phyloP scores from a whole-genome alignment of 148 eudicot genomes.

The Fallopia convolvulus region DNA sequence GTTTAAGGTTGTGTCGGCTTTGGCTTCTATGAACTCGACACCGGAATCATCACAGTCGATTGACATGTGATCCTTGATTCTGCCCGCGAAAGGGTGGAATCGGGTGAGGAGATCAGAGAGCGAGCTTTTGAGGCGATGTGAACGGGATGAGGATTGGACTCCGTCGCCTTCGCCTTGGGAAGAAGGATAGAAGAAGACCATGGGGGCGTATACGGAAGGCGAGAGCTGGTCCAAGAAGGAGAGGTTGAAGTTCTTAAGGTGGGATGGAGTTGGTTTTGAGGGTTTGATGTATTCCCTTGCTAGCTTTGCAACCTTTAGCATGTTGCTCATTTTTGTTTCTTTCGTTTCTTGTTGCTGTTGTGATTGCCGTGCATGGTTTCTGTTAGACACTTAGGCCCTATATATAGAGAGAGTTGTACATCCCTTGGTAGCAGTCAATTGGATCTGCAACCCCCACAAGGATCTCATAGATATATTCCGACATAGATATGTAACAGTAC shows the following conservation, averaged over 20 bases:
- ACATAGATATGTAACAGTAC: neutral
- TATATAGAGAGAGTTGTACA: neutral
- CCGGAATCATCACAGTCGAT: slow-evolving; percentile 30
- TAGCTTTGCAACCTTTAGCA: neutral
- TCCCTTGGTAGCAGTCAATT: neutral
- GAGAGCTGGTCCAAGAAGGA: slow-evolving; percentile 32
- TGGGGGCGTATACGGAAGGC: slow-evolving; percentile 21
- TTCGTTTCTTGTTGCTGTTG: neutral
- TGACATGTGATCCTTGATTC: slow-evolving; percentile 7
- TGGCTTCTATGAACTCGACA: slow-evolving; percentile 19
- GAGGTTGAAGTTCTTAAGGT: slow-evolving; percentile 20
- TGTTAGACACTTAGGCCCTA: neutral
- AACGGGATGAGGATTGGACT: neutral
- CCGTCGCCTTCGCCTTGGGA: neutral
- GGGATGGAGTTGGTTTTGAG: slow-evolving; percentile 15
- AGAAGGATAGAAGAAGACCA: slow-evolving; percentile 24
- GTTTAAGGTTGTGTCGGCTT: slow-evolving; percentile 7
- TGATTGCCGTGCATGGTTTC: neutral
- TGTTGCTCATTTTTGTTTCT: neutral
- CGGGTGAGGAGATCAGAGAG: slow-evolving; percentile 21
- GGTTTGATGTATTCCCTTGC: slow-evolving; percentile 10
- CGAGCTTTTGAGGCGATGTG: slow-evolving; percentile 20
- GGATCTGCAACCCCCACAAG: neutral
- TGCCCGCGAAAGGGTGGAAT: slow-evolving; percentile 36
- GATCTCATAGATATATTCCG: neutral